Evolutionary conservation across 2,329 filamentous ascomycete genomes (phyloP), one percentile per base, ranked within the genome.

Genomic region (Talaromyces rugulosus): DNA sequence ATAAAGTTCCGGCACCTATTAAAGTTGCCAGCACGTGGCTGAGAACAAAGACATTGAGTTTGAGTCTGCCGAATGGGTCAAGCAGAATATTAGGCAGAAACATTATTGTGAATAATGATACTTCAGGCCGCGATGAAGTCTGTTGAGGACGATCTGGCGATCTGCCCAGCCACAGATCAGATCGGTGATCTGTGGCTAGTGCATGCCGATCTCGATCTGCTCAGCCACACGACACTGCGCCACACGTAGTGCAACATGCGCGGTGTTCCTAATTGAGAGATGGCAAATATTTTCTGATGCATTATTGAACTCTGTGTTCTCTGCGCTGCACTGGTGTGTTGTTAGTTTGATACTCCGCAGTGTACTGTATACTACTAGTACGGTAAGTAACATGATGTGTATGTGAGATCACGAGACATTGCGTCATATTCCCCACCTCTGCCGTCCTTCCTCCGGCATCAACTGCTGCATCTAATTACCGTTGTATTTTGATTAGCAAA

Each of bases 81-180:
- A 18, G 3, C 2, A 16, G 14, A 40, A 40, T 5, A 5, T n/a
- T 8, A 40, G 36, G 36, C 36, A 40, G 36, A n/a, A 40, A n/a
- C 14, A 40, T 16, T 40, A 36, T 36, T 36, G 14, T 36, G 7
- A 23, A 23, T 23, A 23, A 23, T 23, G 23, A 23, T 23, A 23
- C 2, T 23, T 23, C 23, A 23, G 23, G 23, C 23, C 23, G 2
- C 23, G 23, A 23, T 23, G 23, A 23, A 23, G 23, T n/a, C 5
- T n/a, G 6, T n/a, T 1, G 3, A 12, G 14, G 23, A 23, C 23
- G 23, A 23, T 23, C 23, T 30, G 34, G 42, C 54, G 51, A 53
- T 28, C 54, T n/a, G 16, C 28, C 56, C 60, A 59, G 60, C 60
- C 60, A 62, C 60, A 62, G 60, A 62, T 62, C 51, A 42, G 36